Percentiles rank a stretch among this genome's conserved stretches.
Conservation (phyloP, 768 basidiomycete species). For the Russula lepida region DNA sequence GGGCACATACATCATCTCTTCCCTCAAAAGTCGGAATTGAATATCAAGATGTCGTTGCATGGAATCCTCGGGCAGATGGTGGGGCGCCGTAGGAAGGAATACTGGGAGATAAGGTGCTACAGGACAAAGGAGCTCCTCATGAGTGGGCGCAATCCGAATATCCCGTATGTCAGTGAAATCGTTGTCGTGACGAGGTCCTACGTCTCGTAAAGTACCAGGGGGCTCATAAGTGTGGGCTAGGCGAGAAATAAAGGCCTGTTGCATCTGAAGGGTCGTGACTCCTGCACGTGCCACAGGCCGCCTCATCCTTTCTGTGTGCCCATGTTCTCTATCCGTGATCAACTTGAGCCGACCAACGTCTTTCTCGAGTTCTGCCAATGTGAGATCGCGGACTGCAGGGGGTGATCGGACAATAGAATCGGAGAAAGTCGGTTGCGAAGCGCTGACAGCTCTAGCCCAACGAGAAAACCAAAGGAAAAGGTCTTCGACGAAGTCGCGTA, state of each 20-base stretch:
- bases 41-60: constrained; percentile 65
- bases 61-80: constrained; percentile 45
- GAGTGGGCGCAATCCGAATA: constrained; percentile 65
- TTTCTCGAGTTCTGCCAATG: constrained; percentile 30
- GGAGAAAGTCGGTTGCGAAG: constrained; percentile 36
- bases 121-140: constrained; percentile 48
- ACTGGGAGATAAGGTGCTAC: constrained; percentile 52
- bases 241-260: constrained; percentile 34
- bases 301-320: constrained; percentile 25
- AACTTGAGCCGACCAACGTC: constrained; percentile 29
- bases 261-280: constrained; percentile 18
- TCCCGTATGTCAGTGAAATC: constrained; percentile 46
- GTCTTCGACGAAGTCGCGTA: constrained; percentile 34
- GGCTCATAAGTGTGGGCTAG: constrained; percentile 41
- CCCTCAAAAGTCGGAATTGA: constrained; percentile 66
- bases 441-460: constrained; percentile 39
- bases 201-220: constrained; percentile 42
- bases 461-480: constrained; percentile 38
- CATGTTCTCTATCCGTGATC: constrained; percentile 46
- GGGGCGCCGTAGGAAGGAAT: constrained; percentile 51
- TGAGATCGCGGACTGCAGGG: constrained; percentile 31
- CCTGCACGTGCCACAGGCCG: background rate
- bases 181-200: constrained; percentile 61
- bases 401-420: constrained; percentile 33
- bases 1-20: constrained; percentile 52